Conservation (phyloP, 257 asterid genomes). For the Solanum boliviense region DNA sequence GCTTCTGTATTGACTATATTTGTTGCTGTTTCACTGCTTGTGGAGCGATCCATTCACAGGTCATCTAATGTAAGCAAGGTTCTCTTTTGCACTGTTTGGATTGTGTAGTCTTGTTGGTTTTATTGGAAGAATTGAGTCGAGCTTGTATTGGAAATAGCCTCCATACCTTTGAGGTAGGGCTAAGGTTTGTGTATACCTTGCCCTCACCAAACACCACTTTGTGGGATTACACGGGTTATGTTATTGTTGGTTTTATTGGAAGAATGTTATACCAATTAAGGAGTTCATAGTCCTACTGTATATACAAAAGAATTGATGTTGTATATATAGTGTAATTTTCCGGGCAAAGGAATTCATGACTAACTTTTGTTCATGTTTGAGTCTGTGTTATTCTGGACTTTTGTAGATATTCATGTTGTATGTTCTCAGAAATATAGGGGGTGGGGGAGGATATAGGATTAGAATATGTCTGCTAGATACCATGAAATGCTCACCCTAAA, state of each 20-base stretch:
- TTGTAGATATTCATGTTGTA: neutral
- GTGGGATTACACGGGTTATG: neutral
- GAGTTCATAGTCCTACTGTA: neutral
- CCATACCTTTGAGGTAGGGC: neutral
- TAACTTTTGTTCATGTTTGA: neutral
- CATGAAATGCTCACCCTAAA: neutral
- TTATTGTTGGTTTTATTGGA: neutral
- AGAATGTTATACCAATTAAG: neutral
- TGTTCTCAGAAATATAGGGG: neutral
- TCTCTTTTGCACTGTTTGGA: neutral
- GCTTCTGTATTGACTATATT: slow-evolving; percentile 76
- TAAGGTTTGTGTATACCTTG: too few species aligned
- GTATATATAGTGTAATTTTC: neutral
- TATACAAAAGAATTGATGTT: neutral
- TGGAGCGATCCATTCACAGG: slow-evolving; percentile 90
- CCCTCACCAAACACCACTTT: too few species aligned
- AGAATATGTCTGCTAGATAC: neutral
- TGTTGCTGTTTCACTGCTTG: slow-evolving; percentile 83
- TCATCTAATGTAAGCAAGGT: slow-evolving; percentile 55
- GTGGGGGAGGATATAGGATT: neutral
- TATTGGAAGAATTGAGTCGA: neutral
- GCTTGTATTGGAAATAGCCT: too few species aligned
- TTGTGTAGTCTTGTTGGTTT: neutral
- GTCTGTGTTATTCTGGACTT: neutral
- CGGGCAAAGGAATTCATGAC: neutral